Evolutionary conservation across 306 rosid genomes (phyloP), one percentile per base, ranked within the genome.

Genomic region (Begonia loranthoides): DNA sequence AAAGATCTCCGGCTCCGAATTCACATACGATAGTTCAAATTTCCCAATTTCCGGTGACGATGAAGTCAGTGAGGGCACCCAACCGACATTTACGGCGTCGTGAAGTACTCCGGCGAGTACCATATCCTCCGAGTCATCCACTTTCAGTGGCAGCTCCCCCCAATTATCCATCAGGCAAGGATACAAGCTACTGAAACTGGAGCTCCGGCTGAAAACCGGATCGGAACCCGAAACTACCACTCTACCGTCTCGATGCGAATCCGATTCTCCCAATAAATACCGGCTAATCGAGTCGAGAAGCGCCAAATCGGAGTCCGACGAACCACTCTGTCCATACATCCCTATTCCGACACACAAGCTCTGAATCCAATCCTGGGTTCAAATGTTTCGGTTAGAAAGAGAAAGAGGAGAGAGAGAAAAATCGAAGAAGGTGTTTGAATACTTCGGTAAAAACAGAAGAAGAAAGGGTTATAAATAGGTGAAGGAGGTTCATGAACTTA

Each of bases 121-220:
- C 97, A 82, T 90, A 45, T 90, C 97, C 16, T 90, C 83, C 3
- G 92, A 74, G 21, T 90, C 97, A 28, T 90, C 74, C 58, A 72
- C 94, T 45, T 71, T 80, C 1, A 90, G 73, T 0, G 84, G 89
- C 69, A 81, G 66, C 9, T 69, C 77, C 4, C 84, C 82, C 79
- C 82, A 74, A 14, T 67, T 73, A 1, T 89, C 79, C 7, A 81
- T 71, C 66, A 89, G 19, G 44, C 93, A 89, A 3, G 97, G 79
- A 69, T 78, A 70, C 51, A 90, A 49, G 53, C 75, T 76, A 43
- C 73, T 61, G 74, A 85, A 84, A 53, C 79, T 76, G 61, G 87
- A 69, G 76, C 62, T 81, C 70, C 84, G 72, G 41, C 70, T 28
- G 17, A 45, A 76, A 13, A 28, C 6, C 13, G 67, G 67, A 13